These are phyloP conservation scores for Torulaspora maleeae DNA, from an alignment of 805 yeast species.

Conservation along the genomic window DNA sequence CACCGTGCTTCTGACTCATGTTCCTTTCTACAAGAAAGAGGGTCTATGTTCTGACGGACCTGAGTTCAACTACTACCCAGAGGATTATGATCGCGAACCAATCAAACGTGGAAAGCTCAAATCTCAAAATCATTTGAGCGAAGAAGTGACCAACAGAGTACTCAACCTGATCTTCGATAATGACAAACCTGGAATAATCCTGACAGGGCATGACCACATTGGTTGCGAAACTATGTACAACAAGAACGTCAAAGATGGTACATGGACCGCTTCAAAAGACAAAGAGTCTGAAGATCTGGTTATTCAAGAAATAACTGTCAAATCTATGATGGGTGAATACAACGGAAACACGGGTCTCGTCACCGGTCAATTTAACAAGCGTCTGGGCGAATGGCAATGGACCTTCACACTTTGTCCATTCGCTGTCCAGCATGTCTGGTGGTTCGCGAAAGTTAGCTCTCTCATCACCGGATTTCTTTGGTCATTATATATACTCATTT, in stretches of 20 bases:
- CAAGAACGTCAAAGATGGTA: conserved; percentile 37
- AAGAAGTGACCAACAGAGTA: conserved; percentile 61
- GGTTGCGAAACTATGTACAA: conserved; percentile 79
- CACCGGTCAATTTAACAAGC: conserved; percentile 59
- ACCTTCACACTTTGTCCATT: conserved; percentile 73
- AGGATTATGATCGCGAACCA: conserved; percentile 51
- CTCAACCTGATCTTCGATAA: conserved; percentile 67
- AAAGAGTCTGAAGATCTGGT: conserved; percentile 27
- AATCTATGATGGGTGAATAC: conserved; percentile 95
- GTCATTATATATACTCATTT: conserved; percentile 28
- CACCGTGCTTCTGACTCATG: conserved; percentile 79
- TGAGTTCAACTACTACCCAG: conserved; percentile 53
- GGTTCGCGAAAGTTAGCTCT: conserved; percentile 68
- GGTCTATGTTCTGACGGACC: conserved; percentile 92
- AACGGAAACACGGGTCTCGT: conserved; percentile 85
- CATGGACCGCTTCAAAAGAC: conserved; percentile 58
- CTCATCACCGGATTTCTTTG: conserved; percentile 40
- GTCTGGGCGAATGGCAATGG: conserved; percentile 53
- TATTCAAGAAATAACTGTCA: conserved; percentile 74
- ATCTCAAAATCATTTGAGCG: conserved; percentile 79
- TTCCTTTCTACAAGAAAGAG: conserved; percentile 76
- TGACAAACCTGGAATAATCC: conserved; percentile 65
- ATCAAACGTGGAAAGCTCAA: conserved; percentile 67
- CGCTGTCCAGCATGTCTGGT: conserved; percentile 88
- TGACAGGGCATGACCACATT: conserved; percentile 95